phyloP scores from a whole-genome alignment of 1,284 basidiomycete species.

The Salmacisia buchloeana region DNA sequence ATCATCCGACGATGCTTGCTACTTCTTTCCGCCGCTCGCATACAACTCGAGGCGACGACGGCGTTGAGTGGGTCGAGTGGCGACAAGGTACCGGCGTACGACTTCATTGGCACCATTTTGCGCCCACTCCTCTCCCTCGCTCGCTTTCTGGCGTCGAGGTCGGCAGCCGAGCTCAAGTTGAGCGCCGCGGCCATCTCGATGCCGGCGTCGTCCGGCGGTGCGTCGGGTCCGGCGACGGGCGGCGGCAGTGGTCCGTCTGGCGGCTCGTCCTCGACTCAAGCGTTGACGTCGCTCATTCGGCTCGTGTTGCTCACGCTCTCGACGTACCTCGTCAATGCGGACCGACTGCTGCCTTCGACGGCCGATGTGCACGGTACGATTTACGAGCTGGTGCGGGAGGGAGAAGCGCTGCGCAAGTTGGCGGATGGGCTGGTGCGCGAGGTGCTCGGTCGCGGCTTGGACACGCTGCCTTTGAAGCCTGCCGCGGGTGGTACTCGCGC shows the following conservation, averaged over 20 bases:
- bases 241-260: too few relatives aligned
- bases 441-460: neutral
- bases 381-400: conserved; percentile 3
- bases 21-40: neutral
- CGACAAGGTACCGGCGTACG: neutral
- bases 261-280: neutral
- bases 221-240: neutral
- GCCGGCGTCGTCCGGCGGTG: neutral
- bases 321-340: neutral
- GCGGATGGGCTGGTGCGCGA: neutral
- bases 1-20: neutral
- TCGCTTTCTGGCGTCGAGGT: neutral
- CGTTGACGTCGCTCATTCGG: neutral
- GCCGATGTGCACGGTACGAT: conserved; percentile 4
- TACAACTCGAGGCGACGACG: neutral
- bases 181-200: neutral
- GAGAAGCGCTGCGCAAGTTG: neutral
- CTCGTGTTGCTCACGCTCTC: conserved; percentile 3
- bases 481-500: too few relatives aligned
- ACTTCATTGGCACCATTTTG: neutral
- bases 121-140: neutral
- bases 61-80: neutral
- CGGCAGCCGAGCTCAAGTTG: neutral
- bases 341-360: neutral
- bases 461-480: neutral